phyloP scores from a whole-genome alignment of 805 yeast species.

The Pichia nanzhaoensis region DNA sequence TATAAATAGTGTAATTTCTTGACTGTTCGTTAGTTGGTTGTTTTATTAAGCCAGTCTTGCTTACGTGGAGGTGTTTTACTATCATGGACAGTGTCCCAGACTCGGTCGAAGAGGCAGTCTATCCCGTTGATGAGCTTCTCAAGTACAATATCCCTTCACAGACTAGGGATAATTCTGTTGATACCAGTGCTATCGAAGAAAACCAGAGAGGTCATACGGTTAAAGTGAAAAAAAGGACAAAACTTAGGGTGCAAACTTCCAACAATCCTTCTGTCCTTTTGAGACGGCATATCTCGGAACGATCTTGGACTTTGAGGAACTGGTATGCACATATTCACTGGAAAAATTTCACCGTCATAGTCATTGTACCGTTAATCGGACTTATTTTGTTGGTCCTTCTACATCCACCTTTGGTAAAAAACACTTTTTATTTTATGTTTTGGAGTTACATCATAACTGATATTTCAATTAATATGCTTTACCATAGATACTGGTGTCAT shows the following conservation, averaged over 20 bases:
- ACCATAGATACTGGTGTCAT: conserved; percentile 74
- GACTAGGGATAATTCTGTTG: background rate
- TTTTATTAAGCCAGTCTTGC: too few relatives aligned
- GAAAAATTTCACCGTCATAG: conserved; percentile 55
- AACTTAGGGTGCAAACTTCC: conserved; percentile 20
- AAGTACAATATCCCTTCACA: conserved; percentile 15
- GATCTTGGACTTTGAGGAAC: conserved; percentile 68
- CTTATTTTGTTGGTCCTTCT: conserved; percentile 4
- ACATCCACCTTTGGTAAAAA: conserved; percentile 13
- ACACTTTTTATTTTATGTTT: conserved; percentile 45
- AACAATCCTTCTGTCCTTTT: conserved; percentile 15
- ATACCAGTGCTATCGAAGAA: background rate
- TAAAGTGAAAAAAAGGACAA: conserved; percentile 28
- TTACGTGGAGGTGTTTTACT: too few relatives aligned
- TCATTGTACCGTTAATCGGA: conserved; percentile 44
- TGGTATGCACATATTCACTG: conserved; percentile 73
- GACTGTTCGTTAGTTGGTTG: too few relatives aligned
- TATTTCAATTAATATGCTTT: conserved; percentile 74
- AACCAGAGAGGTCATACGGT: conserved; percentile 4
- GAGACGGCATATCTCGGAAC: conserved; percentile 53
- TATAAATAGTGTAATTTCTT: too few relatives aligned
- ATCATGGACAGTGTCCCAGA: conserved; percentile 6
- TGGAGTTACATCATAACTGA: conserved; percentile 55
- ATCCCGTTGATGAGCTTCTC: conserved; percentile 25
- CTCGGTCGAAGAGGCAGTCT: conserved; percentile 25